Percentiles rank a stretch among this genome's conserved stretches.
These are phyloP conservation scores for Globisporangium yorkense DNA, from an alignment of 352 stramenopile species.

Conservation along the genomic window DNA sequence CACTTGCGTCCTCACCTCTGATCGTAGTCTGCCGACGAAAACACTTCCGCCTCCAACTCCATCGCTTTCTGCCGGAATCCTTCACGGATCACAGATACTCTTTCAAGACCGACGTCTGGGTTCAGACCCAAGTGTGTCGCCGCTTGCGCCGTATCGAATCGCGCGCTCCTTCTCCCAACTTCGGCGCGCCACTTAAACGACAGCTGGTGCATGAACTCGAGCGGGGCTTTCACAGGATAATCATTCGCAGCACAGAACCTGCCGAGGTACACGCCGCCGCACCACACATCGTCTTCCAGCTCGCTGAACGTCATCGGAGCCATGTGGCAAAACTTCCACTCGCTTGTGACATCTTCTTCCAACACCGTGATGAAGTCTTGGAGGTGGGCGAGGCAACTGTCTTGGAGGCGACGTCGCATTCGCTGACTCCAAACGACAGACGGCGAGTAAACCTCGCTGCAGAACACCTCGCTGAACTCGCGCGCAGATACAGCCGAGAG, in stretches of 20 bases:
- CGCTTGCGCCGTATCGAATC: conserved; percentile 34
- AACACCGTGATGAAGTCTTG: conserved; percentile 88
- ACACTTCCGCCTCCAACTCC: conserved; percentile 22
- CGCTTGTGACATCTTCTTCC: conserved; percentile 79
- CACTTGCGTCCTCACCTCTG: conserved; percentile 26
- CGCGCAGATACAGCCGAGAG: conserved; percentile 75
- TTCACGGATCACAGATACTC: conserved; percentile 29
- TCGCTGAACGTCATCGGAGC: conserved; percentile 87
- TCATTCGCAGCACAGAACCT: conserved; percentile 88
- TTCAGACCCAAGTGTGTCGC: conserved; percentile 29
- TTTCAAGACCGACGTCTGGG: conserved; percentile 5
- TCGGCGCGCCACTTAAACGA: conserved; percentile 81
- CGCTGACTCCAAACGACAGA: conserved; percentile 93
- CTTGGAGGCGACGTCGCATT: conserved; percentile 89
- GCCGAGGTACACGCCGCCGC: conserved; percentile 90
- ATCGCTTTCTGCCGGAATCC: conserved; percentile 53
- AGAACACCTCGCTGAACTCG: conserved; percentile 89
- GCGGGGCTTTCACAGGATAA: conserved; percentile 79
- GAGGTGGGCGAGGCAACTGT: conserved; percentile 88
- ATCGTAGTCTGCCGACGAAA: conserved; percentile 22
- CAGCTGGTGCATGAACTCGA: conserved; percentile 82
- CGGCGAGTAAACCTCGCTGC: conserved; percentile 76
- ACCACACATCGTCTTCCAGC: conserved; percentile 91
- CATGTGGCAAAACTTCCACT: conserved; percentile 92
- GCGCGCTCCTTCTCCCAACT: conserved; percentile 20